Percentiles rank a stretch among this genome's conserved stretches.
Evolutionary conservation across 2,329 filamentous ascomycete genomes (phyloP).

Genomic region (Lizonia empirigonia): DNA sequence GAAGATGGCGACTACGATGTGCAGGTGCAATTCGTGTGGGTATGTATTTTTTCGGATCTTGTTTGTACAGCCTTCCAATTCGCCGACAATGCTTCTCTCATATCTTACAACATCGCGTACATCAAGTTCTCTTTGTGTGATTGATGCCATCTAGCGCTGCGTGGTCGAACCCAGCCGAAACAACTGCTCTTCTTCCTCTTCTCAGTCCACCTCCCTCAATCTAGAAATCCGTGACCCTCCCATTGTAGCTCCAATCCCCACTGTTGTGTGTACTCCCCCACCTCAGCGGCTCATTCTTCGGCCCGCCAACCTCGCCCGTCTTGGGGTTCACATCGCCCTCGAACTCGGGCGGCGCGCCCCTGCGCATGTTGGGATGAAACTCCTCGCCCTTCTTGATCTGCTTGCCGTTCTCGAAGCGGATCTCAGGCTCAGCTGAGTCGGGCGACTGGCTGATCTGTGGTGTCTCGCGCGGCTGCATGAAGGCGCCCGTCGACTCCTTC

Average conservation of each 20-base stretch:
- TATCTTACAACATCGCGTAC: too few relatives aligned
- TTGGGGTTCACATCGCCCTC: slow-evolving; percentile 89
- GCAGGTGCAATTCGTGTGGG: too few relatives aligned
- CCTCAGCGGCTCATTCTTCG: slow-evolving; percentile 93
- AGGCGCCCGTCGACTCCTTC: slow-evolving; percentile 74
- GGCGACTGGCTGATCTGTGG: slow-evolving; percentile 47
- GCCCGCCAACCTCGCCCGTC: slow-evolving; percentile 94
- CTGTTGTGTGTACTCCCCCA: slow-evolving; percentile 66
- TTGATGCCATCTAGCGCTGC: neutral
- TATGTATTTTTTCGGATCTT: too few relatives aligned
- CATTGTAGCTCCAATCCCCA: slow-evolving; percentile 93
- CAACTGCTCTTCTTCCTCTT: neutral
- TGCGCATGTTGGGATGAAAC: slow-evolving; percentile 71
- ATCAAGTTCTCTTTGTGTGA: too few relatives aligned
- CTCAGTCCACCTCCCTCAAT: neutral
- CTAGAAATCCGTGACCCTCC: slow-evolving; percentile 86
- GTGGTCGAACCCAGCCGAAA: neutral
- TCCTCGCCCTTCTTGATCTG: slow-evolving; percentile 64
- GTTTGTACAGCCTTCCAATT: too few relatives aligned
- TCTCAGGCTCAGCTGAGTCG: slow-evolving; percentile 10
- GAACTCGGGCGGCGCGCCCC: slow-evolving; percentile 87
- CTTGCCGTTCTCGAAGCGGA: slow-evolving; percentile 14
- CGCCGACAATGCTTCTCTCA: too few relatives aligned
- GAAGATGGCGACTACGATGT: too few relatives aligned
- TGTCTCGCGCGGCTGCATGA: slow-evolving; percentile 76